Evolutionary conservation across 2,329 filamentous ascomycete genomes (phyloP).

Genomic region (Pseudohalonectria lignicola): DNA sequence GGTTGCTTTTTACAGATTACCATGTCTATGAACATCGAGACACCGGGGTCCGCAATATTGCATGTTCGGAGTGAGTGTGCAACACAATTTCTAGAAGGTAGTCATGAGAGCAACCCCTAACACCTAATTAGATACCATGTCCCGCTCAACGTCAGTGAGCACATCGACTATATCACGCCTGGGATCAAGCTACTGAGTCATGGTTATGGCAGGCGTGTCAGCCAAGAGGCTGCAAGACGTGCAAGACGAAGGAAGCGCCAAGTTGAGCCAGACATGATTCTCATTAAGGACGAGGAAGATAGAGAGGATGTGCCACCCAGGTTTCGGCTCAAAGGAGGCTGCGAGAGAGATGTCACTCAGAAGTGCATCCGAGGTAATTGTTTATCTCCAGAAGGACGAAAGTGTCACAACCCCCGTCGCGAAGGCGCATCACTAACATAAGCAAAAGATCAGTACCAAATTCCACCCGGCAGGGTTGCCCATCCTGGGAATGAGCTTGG

Average conservation of each 20-base stretch:
- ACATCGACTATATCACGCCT: slow-evolving; percentile 46
- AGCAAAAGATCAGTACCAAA: slow-evolving; percentile 12
- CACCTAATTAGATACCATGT: slow-evolving; percentile 31
- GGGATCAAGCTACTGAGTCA: slow-evolving; percentile 33
- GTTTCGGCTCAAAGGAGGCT: not conserved
- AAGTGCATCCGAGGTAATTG: slow-evolving; percentile 9
- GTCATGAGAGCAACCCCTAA: no score
- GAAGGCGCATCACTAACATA: no score
- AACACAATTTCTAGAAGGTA: no score
- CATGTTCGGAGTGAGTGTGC: slow-evolving; percentile 7
- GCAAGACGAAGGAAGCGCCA: not conserved
- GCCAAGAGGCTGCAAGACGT: not conserved
- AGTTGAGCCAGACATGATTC: not conserved
- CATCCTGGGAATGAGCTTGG: slow-evolving; percentile 13
- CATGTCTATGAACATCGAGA: slow-evolving; percentile 12
- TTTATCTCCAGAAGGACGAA: no score
- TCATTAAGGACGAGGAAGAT: not conserved
- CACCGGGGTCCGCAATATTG: slow-evolving; percentile 6
- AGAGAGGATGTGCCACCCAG: not conserved
- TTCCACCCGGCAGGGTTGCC: slow-evolving; percentile 10
- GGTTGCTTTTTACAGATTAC: slow-evolving; percentile 13
- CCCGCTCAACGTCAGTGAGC: slow-evolving; percentile 30
- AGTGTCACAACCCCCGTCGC: no score
- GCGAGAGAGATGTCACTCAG: not conserved
- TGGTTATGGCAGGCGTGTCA: not conserved